These are phyloP conservation scores for Thalassiosira sp. DNA, from an alignment of 352 stramenopile species.

Conservation along the genomic window DNA sequence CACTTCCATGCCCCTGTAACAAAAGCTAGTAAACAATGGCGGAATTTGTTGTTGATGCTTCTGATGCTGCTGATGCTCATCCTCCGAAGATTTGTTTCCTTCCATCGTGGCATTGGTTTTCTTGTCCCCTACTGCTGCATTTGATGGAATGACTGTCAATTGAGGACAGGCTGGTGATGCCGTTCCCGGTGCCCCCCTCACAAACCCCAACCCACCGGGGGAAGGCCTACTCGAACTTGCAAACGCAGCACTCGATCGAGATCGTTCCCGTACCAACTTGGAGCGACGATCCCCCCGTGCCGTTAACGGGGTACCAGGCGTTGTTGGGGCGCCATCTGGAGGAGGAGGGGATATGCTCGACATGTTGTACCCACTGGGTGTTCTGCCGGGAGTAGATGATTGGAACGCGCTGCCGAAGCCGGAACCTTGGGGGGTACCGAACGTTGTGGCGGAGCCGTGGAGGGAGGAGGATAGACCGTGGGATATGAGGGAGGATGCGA, in stretches of 20 bases:
- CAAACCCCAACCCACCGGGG: not conserved
- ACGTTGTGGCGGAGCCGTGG: slow-evolving; percentile 6
- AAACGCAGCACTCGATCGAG: slow-evolving; percentile 39
- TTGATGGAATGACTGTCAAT: too few species aligned
- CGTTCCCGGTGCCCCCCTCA: too few species aligned
- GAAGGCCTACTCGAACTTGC: not conserved
- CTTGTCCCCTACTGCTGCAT: too few species aligned
- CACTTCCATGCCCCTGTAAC: slow-evolving; percentile 70
- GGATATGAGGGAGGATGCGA: slow-evolving; percentile 3
- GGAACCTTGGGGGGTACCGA: not conserved
- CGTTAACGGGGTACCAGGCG: not conserved
- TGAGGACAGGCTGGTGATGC: too few species aligned
- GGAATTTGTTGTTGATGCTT: slow-evolving; percentile 1
- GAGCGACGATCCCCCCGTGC: slow-evolving; percentile 25
- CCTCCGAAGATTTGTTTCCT: not conserved
- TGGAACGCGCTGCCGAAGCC: slow-evolving; percentile 5
- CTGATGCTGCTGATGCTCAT: not conserved
- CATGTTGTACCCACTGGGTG: not conserved
- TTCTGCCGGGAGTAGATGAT: too few species aligned
- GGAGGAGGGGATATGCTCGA: too few species aligned
- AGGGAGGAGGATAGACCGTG: slow-evolving; percentile 29
- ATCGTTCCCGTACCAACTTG: slow-evolving; percentile 43
- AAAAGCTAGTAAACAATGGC: slow-evolving; percentile 41
- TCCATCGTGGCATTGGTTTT: not conserved
- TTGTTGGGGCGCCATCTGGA: not conserved